phyloP scores from a whole-genome alignment of 768 basidiomycete species.

The Suillus cothurnatus region DNA sequence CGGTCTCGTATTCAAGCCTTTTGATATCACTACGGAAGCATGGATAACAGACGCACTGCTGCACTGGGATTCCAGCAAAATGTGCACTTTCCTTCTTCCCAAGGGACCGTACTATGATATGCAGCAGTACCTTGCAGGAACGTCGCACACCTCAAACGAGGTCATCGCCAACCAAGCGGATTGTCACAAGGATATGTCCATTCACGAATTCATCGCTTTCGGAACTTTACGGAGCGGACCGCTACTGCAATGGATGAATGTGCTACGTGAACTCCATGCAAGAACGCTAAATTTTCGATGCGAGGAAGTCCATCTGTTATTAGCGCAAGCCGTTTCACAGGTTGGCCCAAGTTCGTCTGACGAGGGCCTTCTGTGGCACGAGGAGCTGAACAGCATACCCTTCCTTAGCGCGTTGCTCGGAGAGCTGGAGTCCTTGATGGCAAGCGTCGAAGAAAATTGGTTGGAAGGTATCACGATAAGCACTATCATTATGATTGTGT shows the following conservation, averaged over 20 bases:
- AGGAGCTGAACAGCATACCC: constrained; percentile 30
- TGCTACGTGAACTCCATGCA: constrained; percentile 44
- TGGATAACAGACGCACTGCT: constrained; percentile 19
- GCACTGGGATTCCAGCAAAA: not conserved
- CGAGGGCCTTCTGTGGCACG: constrained; percentile 42
- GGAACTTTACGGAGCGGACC: constrained; percentile 47
- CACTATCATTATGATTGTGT: constrained; percentile 36
- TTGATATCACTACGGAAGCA: constrained; percentile 24
- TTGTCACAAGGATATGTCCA: constrained; percentile 41
- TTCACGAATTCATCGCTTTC: constrained; percentile 51
- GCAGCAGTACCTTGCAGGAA: constrained; percentile 37
- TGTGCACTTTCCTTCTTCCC: constrained; percentile 38
- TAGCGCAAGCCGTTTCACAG: constrained; percentile 49
- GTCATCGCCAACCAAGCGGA: constrained; percentile 43
- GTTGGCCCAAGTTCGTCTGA: constrained; percentile 33
- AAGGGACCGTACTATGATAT: constrained; percentile 35
- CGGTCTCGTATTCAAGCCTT: constrained; percentile 35
- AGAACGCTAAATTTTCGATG: constrained; percentile 40
- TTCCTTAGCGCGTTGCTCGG: constrained; percentile 42
- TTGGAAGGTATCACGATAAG: constrained; percentile 33
- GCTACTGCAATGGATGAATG: constrained; percentile 53
- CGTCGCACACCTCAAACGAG: constrained; percentile 44
- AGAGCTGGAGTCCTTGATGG: constrained; percentile 38
- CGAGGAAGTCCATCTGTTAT: constrained; percentile 42
- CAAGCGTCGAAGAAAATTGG: constrained; percentile 45